Base-by-base conservation (phyloP, 2,329 filamentous ascomycete species). In the Aspergillus viridinutans region DNA sequence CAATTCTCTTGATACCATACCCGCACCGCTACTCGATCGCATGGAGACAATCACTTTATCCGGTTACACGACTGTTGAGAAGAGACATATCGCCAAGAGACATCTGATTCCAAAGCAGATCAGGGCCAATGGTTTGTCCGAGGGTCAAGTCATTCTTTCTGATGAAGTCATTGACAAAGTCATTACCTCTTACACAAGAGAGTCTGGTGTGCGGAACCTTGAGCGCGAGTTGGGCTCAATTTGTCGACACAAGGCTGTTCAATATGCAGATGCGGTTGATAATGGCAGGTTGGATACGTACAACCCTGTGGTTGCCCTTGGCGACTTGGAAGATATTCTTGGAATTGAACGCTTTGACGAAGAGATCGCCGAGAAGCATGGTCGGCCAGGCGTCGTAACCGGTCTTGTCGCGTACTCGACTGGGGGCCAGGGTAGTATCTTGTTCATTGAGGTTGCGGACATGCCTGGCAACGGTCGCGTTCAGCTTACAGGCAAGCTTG, bases 81-180 rank as follows among this genome's bases (percentile, higher is more conserved):
- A 99, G 80, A 85, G 91, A 56, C 91, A 97, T 72, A 99, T 99
- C 70, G 93, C 94, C 17, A 86, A 87, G 66, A 88, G 89, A 65
- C 94, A 99, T 74, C 81, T 99, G n/a, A 87, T 99, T 21, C 94
- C 94, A 12, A 99, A 97, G 78, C 94, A 99, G 73, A 88, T 97
- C 67, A 87, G 86, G 51, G 89, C 90, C 54, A 99, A 99, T 69
- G 94, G 94, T 26, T 84, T 99, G 52, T 81, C 81, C 50, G 80
- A 87, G 26, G 86, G 87, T 49, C 89, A 96, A 66, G 84, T 99
- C 50, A 76, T 81, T 40, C 86, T 99, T 60, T 85, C 85, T 47
- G 87, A 90, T 58, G 89, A 93, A 32, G 92, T 97, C 3, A 84
- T 99, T 56, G 91, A 93, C 74, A 96, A 95, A 74, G 91, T 97